Evolutionary conservation across 2,329 filamentous ascomycete genomes (phyloP), one percentile per base, ranked within the genome.

Genomic region (Pestalotiopsis sp.): DNA sequence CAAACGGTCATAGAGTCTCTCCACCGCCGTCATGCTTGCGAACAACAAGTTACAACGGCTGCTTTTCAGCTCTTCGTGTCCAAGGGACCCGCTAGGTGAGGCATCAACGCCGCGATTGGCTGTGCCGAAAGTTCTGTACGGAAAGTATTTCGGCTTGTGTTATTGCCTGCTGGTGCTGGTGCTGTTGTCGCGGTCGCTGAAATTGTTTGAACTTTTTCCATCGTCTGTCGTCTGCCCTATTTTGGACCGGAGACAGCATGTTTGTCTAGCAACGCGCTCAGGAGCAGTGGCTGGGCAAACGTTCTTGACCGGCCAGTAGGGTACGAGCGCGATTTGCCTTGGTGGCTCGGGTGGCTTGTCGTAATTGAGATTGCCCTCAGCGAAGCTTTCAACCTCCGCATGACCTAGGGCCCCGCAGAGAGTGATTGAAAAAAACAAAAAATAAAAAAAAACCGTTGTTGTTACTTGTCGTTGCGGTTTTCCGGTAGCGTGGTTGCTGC

Each of bases 21-120:
- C 68, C 65, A 67, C 65, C 52, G 40, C 58, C 66, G 45, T 69
- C 65, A 64, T 52, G 40, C 66, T 49, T 67, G 65, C 58, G 64
- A 62, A 56, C 27, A 62, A 56, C 27, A 57, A 38, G 31, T 52
- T 40, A 62, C 59, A 20, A 62, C 57, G 23, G 17, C 57, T 6
- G 23, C 57, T 36, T 27, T 36, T 62, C 59, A 62, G 31, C 59
- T 38, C 27, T 62, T 40, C 14, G n/a, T 62, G 36, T 62, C 31
- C 57, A 59, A 31, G 9, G 23, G 17, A 59, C 27, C 57, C 57
- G 27, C 23, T 59, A n/a, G 57, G 9, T 36, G 23, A 59, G 57
- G 23, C 23, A 59, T 23, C 27, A 59, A 17, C 57, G 14, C 23
- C 23, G 57, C 57, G 20, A 36, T 59, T 59, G 57, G 57, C 57